Percentiles rank a stretch among this genome's conserved stretches.
Evolutionary conservation across 352 stramenopile genomes (phyloP).

Genomic region (Hyaloperonospora arabidopsidis): DNA sequence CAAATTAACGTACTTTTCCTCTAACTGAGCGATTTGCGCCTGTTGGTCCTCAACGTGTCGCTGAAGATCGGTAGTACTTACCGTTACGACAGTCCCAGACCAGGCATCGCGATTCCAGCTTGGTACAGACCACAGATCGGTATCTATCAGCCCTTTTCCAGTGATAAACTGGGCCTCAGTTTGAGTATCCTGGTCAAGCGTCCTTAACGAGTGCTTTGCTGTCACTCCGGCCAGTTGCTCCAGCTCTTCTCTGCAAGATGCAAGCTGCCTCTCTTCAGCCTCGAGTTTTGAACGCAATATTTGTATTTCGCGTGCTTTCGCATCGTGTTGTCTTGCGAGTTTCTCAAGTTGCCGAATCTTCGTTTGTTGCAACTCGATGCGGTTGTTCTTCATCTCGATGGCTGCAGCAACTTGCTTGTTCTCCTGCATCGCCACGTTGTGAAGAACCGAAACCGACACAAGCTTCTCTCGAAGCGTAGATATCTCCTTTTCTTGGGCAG

Average conservation of each 20-base stretch:
- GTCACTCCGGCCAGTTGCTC: slow-evolving; percentile 15
- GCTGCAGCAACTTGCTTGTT: slow-evolving; percentile 44
- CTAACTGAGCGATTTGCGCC: slow-evolving; percentile 19
- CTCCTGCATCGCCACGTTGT: slow-evolving; percentile 61
- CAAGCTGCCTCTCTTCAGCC: slow-evolving; percentile 40
- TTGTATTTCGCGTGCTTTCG: slow-evolving; percentile 44
- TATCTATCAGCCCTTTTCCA: slow-evolving; percentile 6
- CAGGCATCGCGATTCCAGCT: slow-evolving; percentile 17
- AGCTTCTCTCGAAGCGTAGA: slow-evolving; percentile 67
- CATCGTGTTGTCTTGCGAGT: slow-evolving; percentile 36
- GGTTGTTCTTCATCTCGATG: slow-evolving; percentile 68
- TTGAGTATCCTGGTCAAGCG: slow-evolving; percentile 34
- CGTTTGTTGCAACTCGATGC: slow-evolving; percentile 60
- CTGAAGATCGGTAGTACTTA: slow-evolving; percentile 39
- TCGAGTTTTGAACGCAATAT: slow-evolving; percentile 36
- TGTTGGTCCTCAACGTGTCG: slow-evolving; percentile 31
- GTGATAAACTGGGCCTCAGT: slow-evolving; percentile 36
- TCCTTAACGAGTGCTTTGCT: slow-evolving; percentile 12
- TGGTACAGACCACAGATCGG: slow-evolving; percentile 5
- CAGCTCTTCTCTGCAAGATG: slow-evolving; percentile 39
- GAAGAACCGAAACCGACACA: slow-evolving; percentile 46
- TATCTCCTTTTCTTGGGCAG: slow-evolving; percentile 62
- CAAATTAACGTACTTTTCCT: slow-evolving; percentile 32
- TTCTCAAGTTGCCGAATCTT: slow-evolving; percentile 62
- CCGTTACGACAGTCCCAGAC: slow-evolving; percentile 29